Percentiles rank a stretch among this genome's conserved stretches.
These are phyloP conservation scores for Anethum foeniculum DNA, from an alignment of 140 eudicot genomes.

Conservation along the genomic window DNA sequence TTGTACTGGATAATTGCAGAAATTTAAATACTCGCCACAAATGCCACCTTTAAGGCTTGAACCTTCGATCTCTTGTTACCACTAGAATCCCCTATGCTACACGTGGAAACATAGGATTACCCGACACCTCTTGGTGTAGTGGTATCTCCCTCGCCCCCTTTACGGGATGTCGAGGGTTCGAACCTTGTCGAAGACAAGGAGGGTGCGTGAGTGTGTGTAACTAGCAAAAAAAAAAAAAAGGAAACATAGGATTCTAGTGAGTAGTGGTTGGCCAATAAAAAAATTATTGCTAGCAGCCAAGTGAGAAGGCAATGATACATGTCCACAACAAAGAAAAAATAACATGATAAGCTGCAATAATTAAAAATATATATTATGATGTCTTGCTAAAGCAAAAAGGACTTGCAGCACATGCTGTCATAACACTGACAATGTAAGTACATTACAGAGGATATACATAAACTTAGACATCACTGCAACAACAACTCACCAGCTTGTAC, in stretches of 20 bases:
- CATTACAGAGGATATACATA: not conserved
- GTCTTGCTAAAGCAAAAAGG: not conserved
- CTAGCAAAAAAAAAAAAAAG: too few relatives aligned
- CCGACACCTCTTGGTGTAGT: too few relatives aligned
- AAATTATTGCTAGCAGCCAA: not conserved
- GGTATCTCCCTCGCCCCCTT: too few relatives aligned
- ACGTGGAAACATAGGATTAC: not conserved
- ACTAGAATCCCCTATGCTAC: not conserved
- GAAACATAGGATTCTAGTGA: not conserved
- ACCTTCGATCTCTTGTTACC: not conserved
- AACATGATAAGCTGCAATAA: not conserved
- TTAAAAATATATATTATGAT: not conserved
- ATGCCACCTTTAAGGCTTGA: not conserved
- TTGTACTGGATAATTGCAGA: not conserved
- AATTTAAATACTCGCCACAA: not conserved
- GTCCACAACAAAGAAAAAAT: not conserved
- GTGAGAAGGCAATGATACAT: not conserved
- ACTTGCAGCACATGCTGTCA: not conserved
- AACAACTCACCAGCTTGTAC: conserved; percentile 89
- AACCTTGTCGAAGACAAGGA: too few relatives aligned
- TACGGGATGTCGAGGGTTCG: too few relatives aligned
- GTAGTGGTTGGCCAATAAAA: not conserved
- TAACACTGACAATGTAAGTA: not conserved
- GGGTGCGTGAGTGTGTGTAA: too few relatives aligned
- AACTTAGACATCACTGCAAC: not conserved